Conservation (phyloP, 495 filamentous ascomycete genomes). For the Amorphotheca resinae region DNA sequence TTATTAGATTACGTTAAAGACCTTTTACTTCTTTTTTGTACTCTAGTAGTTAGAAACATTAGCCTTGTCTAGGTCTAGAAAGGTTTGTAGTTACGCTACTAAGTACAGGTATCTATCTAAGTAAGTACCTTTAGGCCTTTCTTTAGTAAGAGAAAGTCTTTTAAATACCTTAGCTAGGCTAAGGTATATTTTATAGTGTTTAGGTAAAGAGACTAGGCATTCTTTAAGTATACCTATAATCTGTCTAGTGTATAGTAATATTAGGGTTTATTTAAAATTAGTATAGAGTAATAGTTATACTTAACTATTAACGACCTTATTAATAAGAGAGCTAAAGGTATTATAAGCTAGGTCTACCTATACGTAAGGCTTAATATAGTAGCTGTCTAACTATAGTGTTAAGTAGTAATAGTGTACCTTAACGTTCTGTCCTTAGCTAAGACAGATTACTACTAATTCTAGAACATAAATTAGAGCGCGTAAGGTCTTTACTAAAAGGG, state of each 20-base stretch:
- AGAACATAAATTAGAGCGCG: not conserved
- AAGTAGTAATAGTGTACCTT: not conserved
- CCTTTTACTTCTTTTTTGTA: not conserved
- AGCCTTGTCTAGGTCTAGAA: not conserved
- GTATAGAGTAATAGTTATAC: not conserved
- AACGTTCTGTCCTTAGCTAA: not conserved
- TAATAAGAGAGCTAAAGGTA: not conserved
- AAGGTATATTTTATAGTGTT: not conserved
- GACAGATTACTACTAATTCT: not conserved
- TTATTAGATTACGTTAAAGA: not conserved
- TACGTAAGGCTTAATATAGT: not conserved
- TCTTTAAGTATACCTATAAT: not conserved
- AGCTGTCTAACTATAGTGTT: not conserved
- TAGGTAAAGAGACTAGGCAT: not conserved
- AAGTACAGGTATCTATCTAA: not conserved
- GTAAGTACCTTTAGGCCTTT: not conserved
- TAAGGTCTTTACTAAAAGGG: not conserved
- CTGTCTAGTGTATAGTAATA: not conserved
- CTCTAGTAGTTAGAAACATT: not conserved
- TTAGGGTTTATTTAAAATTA: not conserved
- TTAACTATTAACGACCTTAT: not conserved
- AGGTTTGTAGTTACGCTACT: not conserved
- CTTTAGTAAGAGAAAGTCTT: not conserved
- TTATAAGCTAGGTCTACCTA: not conserved
- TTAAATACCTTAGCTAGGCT: not conserved